Percentiles rank a stretch among this genome's conserved stretches.
phyloP scores from a whole-genome alignment of 768 basidiomycete genomes.

The Leccinum truebloodii region DNA sequence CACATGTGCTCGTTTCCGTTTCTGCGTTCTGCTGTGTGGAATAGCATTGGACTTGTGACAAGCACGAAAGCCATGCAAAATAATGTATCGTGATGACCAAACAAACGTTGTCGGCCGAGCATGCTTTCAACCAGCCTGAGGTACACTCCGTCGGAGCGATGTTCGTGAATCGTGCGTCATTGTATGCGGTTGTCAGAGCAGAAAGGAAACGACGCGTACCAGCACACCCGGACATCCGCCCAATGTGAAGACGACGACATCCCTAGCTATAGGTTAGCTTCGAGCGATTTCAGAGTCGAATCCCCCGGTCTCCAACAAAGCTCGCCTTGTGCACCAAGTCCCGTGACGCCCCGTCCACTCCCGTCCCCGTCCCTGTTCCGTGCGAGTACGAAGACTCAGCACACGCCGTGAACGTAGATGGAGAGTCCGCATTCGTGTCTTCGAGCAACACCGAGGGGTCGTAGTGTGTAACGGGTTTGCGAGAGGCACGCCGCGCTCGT shows the following conservation, averaged over 20 bases:
- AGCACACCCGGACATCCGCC: too few species aligned
- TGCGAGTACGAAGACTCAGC: slow-evolving; percentile 33
- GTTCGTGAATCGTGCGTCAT: background rate
- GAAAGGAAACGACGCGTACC: too few species aligned
- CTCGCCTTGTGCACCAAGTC: too few species aligned
- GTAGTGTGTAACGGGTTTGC: slow-evolving; percentile 60
- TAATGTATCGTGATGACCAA: too few species aligned
- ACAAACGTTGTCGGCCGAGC: slow-evolving; percentile 57
- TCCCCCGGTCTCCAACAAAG: too few species aligned
- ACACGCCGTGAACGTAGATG: slow-evolving; percentile 21
- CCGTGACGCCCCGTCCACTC: too few species aligned
- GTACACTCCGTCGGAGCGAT: slow-evolving; percentile 74
- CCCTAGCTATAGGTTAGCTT: too few species aligned
- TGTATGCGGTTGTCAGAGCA: background rate
- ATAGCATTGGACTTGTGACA: too few species aligned
- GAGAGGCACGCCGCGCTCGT: slow-evolving; percentile 1
- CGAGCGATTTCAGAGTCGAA: too few species aligned
- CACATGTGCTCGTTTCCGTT: too few species aligned
- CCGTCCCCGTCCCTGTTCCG: slow-evolving; percentile 1
- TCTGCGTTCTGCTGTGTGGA: too few species aligned
- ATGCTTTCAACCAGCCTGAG: slow-evolving; percentile 58
- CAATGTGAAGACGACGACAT: background rate
- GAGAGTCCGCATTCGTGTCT: slow-evolving; percentile 21
- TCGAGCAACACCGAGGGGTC: slow-evolving; percentile 33
- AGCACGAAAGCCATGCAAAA: too few species aligned